Evolutionary conservation across 2,329 filamentous ascomycete species (phyloP).

Genomic region (Colletotrichum sublineola): DNA sequence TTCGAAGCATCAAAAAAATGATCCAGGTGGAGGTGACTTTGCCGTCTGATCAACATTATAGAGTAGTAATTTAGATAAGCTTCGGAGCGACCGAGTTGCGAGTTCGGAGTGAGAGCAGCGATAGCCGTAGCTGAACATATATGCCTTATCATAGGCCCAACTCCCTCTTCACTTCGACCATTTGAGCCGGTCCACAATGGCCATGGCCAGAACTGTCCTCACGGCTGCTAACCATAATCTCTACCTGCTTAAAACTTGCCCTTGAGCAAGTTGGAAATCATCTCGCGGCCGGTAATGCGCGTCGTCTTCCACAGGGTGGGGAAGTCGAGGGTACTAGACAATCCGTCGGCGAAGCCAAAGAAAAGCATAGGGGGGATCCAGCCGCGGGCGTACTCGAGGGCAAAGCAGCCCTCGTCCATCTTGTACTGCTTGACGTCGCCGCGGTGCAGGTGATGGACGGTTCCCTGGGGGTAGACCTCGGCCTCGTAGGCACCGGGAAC

Average conservation of each 20-base stretch:
- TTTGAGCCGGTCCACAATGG: not conserved
- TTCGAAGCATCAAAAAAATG: not conserved
- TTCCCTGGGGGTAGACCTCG: slow-evolving; percentile 78
- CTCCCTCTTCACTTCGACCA: slow-evolving; percentile 8
- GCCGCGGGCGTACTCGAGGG: slow-evolving; percentile 85
- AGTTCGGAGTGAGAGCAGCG: slow-evolving; percentile 15
- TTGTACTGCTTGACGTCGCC: slow-evolving; percentile 85
- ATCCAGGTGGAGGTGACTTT: not conserved
- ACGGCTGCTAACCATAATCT: too few relatives aligned
- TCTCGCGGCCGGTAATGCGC: slow-evolving; percentile 79
- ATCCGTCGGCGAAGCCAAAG: slow-evolving; percentile 87
- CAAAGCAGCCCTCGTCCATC: slow-evolving; percentile 83
- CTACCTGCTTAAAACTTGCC: slow-evolving; percentile 73
- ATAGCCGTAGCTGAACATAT: not conserved
- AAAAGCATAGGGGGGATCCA: slow-evolving; percentile 96
- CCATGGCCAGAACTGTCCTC: not conserved
- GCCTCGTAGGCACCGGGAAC: slow-evolving; percentile 74
- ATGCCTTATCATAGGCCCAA: not conserved
- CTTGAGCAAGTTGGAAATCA: slow-evolving; percentile 77
- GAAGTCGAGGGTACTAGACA: slow-evolving; percentile 86
- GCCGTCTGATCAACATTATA: slow-evolving; percentile 22
- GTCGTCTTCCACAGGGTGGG: slow-evolving; percentile 87
- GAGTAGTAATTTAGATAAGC: slow-evolving; percentile 22
- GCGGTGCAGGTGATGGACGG: slow-evolving; percentile 78
- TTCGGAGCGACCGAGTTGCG: slow-evolving; percentile 1